These are phyloP conservation scores for Colletotrichum truncatum DNA, from an alignment of 2,329 filamentous ascomycete species.

Conservation along the genomic window DNA sequence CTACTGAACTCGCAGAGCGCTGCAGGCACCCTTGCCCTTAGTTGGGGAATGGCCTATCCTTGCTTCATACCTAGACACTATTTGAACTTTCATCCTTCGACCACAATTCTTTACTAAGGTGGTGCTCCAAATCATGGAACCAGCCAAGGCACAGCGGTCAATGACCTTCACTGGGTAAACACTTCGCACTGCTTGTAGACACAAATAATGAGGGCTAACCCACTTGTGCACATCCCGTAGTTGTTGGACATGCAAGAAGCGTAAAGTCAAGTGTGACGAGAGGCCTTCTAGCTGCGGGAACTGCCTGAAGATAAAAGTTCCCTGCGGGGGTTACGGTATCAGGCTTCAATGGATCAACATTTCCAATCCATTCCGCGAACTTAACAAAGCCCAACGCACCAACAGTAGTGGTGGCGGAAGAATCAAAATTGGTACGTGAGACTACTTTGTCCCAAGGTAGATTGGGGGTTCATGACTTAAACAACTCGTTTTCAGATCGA, in stretches of 20 bases:
- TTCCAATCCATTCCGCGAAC: not conserved
- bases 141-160: not conserved
- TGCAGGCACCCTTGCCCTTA: too few relatives aligned
- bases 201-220: not conserved
- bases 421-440: not conserved
- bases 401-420: not conserved
- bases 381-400: not conserved
- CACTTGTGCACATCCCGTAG: not conserved
- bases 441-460: too few relatives aligned
- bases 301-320: conserved; percentile 2
- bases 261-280: conserved; percentile 16
- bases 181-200: not conserved
- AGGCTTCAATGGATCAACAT: conserved; percentile 7
- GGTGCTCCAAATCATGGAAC: not conserved
- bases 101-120: too few relatives aligned
- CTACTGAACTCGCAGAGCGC: too few relatives aligned
- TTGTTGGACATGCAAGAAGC: conserved; percentile 14
- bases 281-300: not conserved
- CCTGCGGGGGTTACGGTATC: conserved; percentile 7
- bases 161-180: not conserved
- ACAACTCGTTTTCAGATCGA: not conserved
- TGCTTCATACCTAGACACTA: too few relatives aligned
- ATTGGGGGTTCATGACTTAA: not conserved
- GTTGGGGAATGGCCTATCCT: too few relatives aligned
- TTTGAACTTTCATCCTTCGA: too few relatives aligned